These are phyloP conservation scores for Cladophialophora psammophila DNA, from an alignment of 2,329 filamentous ascomycete genomes.

Conservation along the genomic window DNA sequence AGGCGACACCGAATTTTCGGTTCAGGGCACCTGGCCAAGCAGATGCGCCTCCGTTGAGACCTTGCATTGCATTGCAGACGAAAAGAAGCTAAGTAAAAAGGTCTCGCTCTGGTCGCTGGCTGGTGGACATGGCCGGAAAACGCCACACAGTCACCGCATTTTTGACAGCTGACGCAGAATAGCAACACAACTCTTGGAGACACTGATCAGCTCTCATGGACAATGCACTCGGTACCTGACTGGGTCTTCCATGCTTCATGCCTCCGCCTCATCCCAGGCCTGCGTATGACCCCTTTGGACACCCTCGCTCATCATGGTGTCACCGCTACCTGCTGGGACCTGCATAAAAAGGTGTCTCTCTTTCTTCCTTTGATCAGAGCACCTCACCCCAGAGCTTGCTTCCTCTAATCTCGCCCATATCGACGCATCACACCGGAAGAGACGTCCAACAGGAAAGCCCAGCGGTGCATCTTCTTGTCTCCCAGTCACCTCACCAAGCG, in stretches of 20 bases:
- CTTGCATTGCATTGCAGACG: conserved; percentile 29
- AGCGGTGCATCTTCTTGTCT: background rate
- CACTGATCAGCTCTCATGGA: conserved; percentile 19
- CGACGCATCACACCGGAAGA: background rate
- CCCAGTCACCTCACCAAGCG: background rate
- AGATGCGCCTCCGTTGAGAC: conserved; percentile 10
- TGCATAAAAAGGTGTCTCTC: conserved; percentile 26
- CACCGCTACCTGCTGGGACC: conserved; percentile 23
- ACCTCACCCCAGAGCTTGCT: background rate
- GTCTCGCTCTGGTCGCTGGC: conserved; percentile 19
- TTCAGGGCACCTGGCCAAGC: conserved; percentile 16
- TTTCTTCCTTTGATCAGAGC: background rate
- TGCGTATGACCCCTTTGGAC: conserved; percentile 1
- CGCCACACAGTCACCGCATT: conserved; percentile 36
- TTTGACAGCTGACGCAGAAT: conserved; percentile 33
- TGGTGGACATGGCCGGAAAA: conserved; percentile 10
- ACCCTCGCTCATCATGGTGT: conserved; percentile 4
- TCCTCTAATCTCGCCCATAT: background rate
- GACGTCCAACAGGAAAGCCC: background rate
- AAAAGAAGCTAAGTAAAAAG: conserved; percentile 10
- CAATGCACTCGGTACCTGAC: conserved; percentile 20
- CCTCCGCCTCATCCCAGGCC: conserved; percentile 10
- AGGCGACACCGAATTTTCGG: conserved; percentile 33
- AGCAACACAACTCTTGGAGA: conserved; percentile 3
- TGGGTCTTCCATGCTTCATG: conserved; percentile 13